phyloP scores from a whole-genome alignment of 192 early-diverging fungal genomes.

The Cladochytrium replicatum region DNA sequence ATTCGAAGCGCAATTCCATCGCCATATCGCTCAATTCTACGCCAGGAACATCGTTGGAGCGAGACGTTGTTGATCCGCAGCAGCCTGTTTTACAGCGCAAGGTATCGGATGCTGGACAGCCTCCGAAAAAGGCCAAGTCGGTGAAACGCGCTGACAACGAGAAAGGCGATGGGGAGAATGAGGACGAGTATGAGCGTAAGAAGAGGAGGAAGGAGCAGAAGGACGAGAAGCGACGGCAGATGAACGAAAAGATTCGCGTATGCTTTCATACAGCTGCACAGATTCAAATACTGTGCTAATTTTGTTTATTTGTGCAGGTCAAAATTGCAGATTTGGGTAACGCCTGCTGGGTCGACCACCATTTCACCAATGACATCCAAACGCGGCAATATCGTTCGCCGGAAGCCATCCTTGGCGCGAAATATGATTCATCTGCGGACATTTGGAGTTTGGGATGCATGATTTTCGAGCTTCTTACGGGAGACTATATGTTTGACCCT shows the following conservation, averaged over 20 bases:
- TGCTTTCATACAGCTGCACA: no score
- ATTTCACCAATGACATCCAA: conserved; percentile 94
- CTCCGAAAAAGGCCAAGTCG: conserved; percentile 5
- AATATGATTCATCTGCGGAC: conserved; percentile 79
- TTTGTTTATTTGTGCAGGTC: conserved; percentile 43
- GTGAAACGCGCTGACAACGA: conserved; percentile 7
- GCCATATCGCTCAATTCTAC: no score
- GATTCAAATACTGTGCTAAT: neutral
- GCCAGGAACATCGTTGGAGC: no score
- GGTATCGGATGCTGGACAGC: neutral
- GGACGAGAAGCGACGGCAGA: conserved; percentile 13
- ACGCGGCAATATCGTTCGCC: conserved; percentile 95
- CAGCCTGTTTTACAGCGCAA: no score
- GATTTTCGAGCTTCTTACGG: conserved; percentile 87
- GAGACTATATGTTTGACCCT: conserved; percentile 93
- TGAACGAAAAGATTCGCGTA: conserved; percentile 27
- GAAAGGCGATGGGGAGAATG: conserved; percentile 3
- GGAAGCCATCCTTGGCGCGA: conserved; percentile 83
- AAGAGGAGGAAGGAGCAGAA: conserved; percentile 23
- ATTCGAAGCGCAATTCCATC: no score
- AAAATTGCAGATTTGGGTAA: conserved; percentile 97
- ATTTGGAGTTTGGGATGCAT: conserved; percentile 93
- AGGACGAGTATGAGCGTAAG: conserved; percentile 14
- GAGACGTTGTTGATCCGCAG: no score
- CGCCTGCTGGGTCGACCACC: conserved; percentile 90